Base-by-base conservation (phyloP, 495 filamentous ascomycete species). In the Neurospora africana region DNA sequence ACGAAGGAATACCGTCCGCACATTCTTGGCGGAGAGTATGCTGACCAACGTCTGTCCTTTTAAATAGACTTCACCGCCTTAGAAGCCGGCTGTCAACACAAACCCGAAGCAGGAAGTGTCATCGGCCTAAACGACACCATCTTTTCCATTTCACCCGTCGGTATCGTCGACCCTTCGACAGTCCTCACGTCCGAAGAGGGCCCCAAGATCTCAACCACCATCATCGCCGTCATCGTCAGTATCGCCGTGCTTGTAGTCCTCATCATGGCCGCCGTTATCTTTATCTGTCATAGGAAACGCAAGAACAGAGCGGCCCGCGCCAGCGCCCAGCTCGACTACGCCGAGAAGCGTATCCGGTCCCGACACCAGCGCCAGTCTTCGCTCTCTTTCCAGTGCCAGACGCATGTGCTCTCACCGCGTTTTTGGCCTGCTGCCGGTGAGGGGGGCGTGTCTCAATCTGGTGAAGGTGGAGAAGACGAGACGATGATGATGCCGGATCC, bases 341-440 rank as follows among this genome's bases (percentile, higher is more conserved):
- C 72, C 68, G 70, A 72, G 36, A 78, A 75, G 68, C 70, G 27
- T 7, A 10, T 11, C 69, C 67, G 69, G 15, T 70, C 75, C 23
- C 75, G 77, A 21, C 77, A 76, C 67, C 79, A 79, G 2, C 81
- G 78, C 43, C 74, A 76, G 38, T 86, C 84, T 2, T 79, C 82
- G 17, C 76, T 84, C 38, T 85, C 83, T 10, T 86, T 86, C 76
- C 82, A 83, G 72, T 86, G 84, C 77, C 83, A 84, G 72, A 82
- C 84, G 1, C 81, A 83, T 73, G 73, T 84, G 68, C 77, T 78
- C 27, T 83, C 84, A 3, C 78, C 84, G 0, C 73, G 77, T 11
- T 82, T 83, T 75, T 79, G 80, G 70, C 80, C 82, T 17, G 76
- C 74, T 2, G 72, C 61, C 13, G 71, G 69, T 5, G 74, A 77